Conservation (phyloP, 192 early-diverging fungal species). For the Chytriomyces confervae region DNA sequence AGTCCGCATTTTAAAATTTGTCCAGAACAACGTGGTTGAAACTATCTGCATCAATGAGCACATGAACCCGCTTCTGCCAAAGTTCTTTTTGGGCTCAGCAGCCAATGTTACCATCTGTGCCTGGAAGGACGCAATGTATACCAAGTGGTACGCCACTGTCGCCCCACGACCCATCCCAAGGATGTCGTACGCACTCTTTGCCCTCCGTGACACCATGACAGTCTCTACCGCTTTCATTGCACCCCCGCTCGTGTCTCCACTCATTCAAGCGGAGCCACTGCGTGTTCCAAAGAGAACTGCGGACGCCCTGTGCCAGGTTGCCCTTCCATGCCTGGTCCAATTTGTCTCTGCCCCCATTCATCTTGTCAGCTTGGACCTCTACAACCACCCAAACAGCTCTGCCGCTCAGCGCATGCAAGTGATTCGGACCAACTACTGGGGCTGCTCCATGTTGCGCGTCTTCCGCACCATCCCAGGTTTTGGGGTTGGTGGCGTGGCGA, state of each 20-base stretch:
- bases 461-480: constrained; percentile 55
- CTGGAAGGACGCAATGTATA: constrained; percentile 49
- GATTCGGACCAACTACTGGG: constrained; percentile 38
- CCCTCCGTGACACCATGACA: constrained; percentile 46
- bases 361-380: constrained; percentile 52
- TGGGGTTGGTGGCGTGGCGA: constrained; percentile 54
- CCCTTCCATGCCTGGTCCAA: constrained; percentile 50
- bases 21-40: constrained; percentile 45
- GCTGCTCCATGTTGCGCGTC: constrained; percentile 35
- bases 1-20: not conserved
- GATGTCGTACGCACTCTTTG: constrained; percentile 39
- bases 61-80: constrained; percentile 38
- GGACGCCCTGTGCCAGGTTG: constrained; percentile 41
- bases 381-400: constrained; percentile 42
- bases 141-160: constrained; percentile 47
- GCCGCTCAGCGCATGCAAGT: not conserved
- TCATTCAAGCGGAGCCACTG: constrained; percentile 11
- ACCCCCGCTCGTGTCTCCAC: constrained; percentile 32
- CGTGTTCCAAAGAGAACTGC: constrained; percentile 8
- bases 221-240: constrained; percentile 50
- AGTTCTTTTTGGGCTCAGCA: constrained; percentile 44
- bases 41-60: constrained; percentile 40
- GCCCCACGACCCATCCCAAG: constrained; percentile 39
- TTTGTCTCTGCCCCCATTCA: constrained; percentile 46
- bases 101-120: constrained; percentile 46